These are phyloP conservation scores for Suillus brevipes DNA, from an alignment of 768 basidiomycete species.

Conservation along the genomic window DNA sequence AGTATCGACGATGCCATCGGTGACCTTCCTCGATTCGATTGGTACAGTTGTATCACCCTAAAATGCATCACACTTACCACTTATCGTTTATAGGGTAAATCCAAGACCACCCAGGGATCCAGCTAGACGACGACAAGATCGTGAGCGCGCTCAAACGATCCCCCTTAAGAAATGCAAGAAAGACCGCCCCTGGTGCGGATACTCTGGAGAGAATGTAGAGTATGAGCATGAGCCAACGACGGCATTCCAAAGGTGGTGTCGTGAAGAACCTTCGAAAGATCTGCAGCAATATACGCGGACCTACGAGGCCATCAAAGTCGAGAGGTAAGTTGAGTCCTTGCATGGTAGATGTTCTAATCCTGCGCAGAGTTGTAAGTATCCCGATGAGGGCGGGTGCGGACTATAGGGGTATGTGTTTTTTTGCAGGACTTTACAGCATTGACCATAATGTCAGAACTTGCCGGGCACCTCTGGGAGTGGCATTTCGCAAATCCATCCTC, in stretches of 20 bases:
- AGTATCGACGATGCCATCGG: conserved; percentile 72
- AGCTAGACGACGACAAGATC: conserved; percentile 15
- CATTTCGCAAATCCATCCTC: conserved; percentile 61
- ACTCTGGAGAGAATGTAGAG: conserved; percentile 21
- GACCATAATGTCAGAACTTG: conserved; percentile 38
- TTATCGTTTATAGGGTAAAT: conserved; percentile 22
- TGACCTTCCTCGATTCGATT: conserved; percentile 73
- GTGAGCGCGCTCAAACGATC: conserved; percentile 23
- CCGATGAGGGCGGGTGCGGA: conserved; percentile 61
- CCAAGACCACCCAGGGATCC: conserved; percentile 14
- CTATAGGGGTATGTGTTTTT: conserved; percentile 50
- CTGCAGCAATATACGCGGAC: conserved; percentile 70
- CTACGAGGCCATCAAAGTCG: conserved; percentile 50
- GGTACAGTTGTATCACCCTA: conserved; percentile 41
- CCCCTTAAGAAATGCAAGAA: conserved; percentile 40
- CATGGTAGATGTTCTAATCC: conserved; percentile 1
- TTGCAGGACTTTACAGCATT: background rate
- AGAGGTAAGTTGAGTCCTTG: conserved; percentile 45
- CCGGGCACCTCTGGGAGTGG: conserved; percentile 54
- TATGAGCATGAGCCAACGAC: conserved; percentile 40
- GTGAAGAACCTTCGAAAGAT: conserved; percentile 45
- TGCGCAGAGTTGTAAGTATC: conserved; percentile 56
- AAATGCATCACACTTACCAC: background rate
- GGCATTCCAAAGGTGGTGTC: conserved; percentile 47
- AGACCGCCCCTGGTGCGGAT: conserved; percentile 35